Base-by-base conservation (phyloP, 2,329 filamentous ascomycete species). In the Dactylellina parvicollis region DNA sequence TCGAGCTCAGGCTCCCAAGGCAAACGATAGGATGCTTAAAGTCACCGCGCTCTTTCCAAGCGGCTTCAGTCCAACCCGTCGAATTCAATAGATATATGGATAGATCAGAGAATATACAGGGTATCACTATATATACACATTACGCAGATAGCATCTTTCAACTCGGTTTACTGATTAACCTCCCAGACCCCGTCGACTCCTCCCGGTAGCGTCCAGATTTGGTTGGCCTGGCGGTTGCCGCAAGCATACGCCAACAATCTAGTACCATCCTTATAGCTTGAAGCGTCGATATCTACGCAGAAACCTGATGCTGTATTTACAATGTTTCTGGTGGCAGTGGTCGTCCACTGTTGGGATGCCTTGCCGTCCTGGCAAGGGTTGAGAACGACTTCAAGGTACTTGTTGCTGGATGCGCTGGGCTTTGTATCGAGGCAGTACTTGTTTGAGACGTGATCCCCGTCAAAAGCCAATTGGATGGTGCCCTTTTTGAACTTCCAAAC, bases 271-370 rank as follows among this genome's bases (percentile, higher is more conserved):
- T 62, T 67, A 47, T 69, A 74, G 18, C 44, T 57, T 10, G 70
- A 74, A n/a, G 70, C 70, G 18, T 52, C 59, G n/a, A 74, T 74
- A 32, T 74, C 70, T 7, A 74, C 20, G 38, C 70, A 74, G 4
- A 36, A 56, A 5, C 70, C 62, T 4, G 62, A 57, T 1, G 40
- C 50, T 3, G 20, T 36, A 20, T 74, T 62, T 3, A 69, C 26
- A 47, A 74, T 69, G 16, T 74, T 74, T 4, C 62, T 62, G 1
- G 47, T 22, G 8, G 40, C 5, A 4, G 55, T 74, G 7, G 61
- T 74, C 8, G 49, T 67, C 64, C 70, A 74, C 22, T 62, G 16
- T 32, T 74, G 70, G 26, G 69, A 67, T 10, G 40, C 49, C 18
- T 69, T 74, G 14, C 49, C 56, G 2, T 24, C 30, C 3, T 46